Base-by-base conservation (phyloP, 2,329 filamentous ascomycete species). In the Onygenales sp. region DNA sequence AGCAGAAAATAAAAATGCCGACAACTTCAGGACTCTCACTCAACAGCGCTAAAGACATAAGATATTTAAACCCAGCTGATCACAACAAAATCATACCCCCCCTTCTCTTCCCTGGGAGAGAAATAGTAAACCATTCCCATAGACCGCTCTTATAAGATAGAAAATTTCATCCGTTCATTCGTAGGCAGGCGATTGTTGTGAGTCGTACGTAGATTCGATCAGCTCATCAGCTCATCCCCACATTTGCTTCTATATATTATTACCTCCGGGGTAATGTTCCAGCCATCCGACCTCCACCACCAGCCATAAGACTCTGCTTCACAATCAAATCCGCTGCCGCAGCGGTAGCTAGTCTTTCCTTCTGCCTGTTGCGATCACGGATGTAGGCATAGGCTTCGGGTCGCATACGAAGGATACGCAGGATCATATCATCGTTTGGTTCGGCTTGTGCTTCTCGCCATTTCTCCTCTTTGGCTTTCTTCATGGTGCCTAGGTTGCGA, bases 361-460 rank as follows among this genome's bases (percentile, higher is more conserved):
- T 95, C 67, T 98, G 93, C 58, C 93, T 80, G 66, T 89, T 91
- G 42, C 93, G 78, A 69, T 97, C 92, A 64, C 88, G 88, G 56
- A 98, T 77, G 70, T 98, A 98, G 36, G 81, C 75, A 48, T 84
- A 80, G 2, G 93, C 93, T 72, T 97, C 93, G 2, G 90, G 89
- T 46, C 93, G 79, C 93, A 98, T 98, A 50, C 93, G 81, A 59
- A 98, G 71, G 59, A 98, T 98, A 17, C 93, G 81, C 62, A 98
- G 71, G 60, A 98, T 97, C 87, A 97, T 97, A 67, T 98, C 93
- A 69, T 98, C 93, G 67, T 86, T 95, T 1, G 93, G 92, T 67
- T 97, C 93, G 1, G 93, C 92, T 67, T 98, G 93, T 1, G 90
- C 89, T 67, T 97, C 92, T 62, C 91, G 90, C 58, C 93, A 80